Conservation (phyloP, 2,329 filamentous ascomycete species). For the Colletotrichum liaoningense region DNA sequence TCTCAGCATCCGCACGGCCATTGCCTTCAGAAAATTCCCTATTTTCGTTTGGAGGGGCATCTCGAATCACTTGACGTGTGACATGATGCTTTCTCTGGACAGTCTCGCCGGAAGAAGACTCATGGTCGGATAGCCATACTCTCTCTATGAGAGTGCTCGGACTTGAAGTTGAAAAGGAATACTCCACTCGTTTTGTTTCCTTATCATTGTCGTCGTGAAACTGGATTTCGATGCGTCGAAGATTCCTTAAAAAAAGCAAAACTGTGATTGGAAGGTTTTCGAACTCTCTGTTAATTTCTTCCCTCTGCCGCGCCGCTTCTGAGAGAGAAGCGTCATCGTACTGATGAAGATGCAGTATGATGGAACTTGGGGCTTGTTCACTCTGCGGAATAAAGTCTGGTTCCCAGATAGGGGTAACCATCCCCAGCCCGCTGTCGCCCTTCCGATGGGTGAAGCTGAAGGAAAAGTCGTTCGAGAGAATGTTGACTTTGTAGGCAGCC, state of each 20-base stretch:
- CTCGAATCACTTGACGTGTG: constrained; percentile 37
- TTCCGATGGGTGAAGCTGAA: constrained; percentile 55
- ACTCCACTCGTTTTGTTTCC: neutral
- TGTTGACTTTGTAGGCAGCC: constrained; percentile 55
- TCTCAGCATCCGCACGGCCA: constrained; percentile 37
- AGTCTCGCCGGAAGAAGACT: neutral
- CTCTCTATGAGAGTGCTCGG: neutral
- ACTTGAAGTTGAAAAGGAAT: neutral
- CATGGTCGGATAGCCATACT: neutral
- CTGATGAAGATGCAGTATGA: constrained; percentile 51
- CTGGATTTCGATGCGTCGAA: constrained; percentile 46
- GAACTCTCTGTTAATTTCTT: constrained; percentile 48
- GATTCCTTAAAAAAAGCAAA: constrained; percentile 56
- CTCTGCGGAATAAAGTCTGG: constrained; percentile 24
- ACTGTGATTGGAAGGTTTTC: constrained; percentile 50
- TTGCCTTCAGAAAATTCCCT: constrained; percentile 39
- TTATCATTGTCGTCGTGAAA: constrained; percentile 40
- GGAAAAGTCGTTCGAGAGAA: constrained; percentile 55
- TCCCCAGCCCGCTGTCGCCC: constrained; percentile 60
- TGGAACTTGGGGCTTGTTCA: constrained; percentile 43
- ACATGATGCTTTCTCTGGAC: constrained; percentile 43
- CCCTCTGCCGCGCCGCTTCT: constrained; percentile 32
- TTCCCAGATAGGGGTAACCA: constrained; percentile 60
- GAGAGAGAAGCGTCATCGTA: constrained; percentile 34
- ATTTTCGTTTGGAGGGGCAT: neutral